Evolutionary conservation across 2,329 filamentous ascomycete species (phyloP), one percentile per base, ranked within the genome.

Genomic region (Cytospora chrysosperma): DNA sequence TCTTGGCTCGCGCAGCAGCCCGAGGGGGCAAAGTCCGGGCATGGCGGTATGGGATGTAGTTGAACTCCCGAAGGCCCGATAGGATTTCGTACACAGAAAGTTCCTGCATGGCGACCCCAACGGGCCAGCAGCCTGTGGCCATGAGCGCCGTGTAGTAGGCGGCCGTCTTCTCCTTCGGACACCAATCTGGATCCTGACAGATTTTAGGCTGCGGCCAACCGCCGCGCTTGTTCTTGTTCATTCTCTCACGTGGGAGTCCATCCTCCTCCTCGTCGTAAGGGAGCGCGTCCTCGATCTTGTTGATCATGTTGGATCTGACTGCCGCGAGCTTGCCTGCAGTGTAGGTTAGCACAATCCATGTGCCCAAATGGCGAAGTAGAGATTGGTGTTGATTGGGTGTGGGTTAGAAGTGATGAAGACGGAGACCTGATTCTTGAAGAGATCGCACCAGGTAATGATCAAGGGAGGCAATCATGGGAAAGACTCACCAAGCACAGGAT

Each of bases 291-390:
- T 55, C 58, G 10, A 55, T 54, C 28, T 61, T 55, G 30, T 17
- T 7, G 32, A 55, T 49, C 34, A 34, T 61, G n/a, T 55, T 49
- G 8, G 37, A 1, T 15, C 58, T 51, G 9, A 7, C 50, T 49
- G 58, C 58, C 17, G n/a, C 58, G 4, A 61, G 51, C 37, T 61
- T 49, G 50, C 37, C 51, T 61, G 58, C 12, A 3, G 13, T 21
- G 24, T 3, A 8, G 17, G 21, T 55, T 9, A 47, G 58, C 15
- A 12, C 17, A 19, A 24, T n/a, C 10, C 2, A 32, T 28, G 17
- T 49, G 15, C 7, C 2, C 26, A n/a, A 47, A 9, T 10, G 3
- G 1, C 10, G n/a, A 17, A 6, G 40, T 3, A 5, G 26, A 10
- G 1, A 1, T 4, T 2, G 15, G 34, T 4, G 13, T 12, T 37